A percentile compares a stretch with the other conserved stretches of the same genome.
Evolutionary conservation across 352 stramenopile genomes (phyloP).

Genomic region (Globisporangium paroecandrum): DNA sequence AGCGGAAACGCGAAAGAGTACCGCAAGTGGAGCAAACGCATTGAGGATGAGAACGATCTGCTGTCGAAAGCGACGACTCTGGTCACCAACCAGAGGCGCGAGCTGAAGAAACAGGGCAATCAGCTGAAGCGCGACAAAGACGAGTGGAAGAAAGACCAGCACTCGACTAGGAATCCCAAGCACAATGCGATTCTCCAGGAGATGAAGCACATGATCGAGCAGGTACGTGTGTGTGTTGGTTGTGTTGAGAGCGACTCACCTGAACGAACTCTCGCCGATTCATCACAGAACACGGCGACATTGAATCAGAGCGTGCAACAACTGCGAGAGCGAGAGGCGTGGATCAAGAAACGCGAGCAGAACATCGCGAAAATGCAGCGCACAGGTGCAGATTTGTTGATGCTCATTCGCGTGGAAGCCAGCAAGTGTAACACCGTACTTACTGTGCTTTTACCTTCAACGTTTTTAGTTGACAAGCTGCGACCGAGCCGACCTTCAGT

Average conservation of each 20-base stretch:
- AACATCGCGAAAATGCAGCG: slow-evolving; percentile 42
- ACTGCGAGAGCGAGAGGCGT: slow-evolving; percentile 44
- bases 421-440: too few relatives aligned
- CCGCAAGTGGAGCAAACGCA: slow-evolving; percentile 42
- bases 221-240: slow-evolving; percentile 21
- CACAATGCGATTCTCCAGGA: slow-evolving; percentile 42
- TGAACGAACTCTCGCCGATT: background rate
- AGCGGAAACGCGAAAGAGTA: slow-evolving; percentile 14
- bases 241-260: background rate
- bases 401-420: too few relatives aligned
- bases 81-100: slow-evolving; percentile 42
- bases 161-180: slow-evolving; percentile 2
- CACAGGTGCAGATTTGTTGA: slow-evolving; percentile 16
- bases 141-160: slow-evolving; percentile 44
- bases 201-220: slow-evolving; percentile 64
- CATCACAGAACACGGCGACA: slow-evolving; percentile 30
- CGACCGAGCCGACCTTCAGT: background rate
- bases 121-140: slow-evolving; percentile 50
- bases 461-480: slow-evolving; percentile 10
- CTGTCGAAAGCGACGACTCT: slow-evolving; percentile 42
- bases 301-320: slow-evolving; percentile 50
- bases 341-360: slow-evolving; percentile 43
- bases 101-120: slow-evolving; percentile 47
- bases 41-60: slow-evolving; percentile 44
- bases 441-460: too few relatives aligned